These are phyloP conservation scores for Colletotrichum tanaceti DNA, from an alignment of 2,329 filamentous ascomycete genomes.

Conservation along the genomic window DNA sequence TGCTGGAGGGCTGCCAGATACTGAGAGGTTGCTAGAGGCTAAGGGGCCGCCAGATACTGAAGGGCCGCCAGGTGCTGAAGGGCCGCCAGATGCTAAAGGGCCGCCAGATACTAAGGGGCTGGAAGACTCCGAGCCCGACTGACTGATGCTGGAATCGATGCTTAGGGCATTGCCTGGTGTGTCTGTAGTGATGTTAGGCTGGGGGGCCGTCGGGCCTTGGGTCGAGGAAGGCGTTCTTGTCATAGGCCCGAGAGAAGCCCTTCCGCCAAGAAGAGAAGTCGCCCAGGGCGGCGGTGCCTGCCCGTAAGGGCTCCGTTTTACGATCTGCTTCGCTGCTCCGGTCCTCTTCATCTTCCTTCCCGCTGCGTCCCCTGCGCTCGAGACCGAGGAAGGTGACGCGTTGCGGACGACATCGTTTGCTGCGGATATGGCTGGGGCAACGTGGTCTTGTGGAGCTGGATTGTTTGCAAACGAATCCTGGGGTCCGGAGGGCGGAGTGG, in stretches of 20 bases:
- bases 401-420: constrained; percentile 11
- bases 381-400: constrained; percentile 17
- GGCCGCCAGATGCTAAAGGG: background rate
- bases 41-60: constrained; percentile 6
- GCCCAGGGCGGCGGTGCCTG: constrained; percentile 30
- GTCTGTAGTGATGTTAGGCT: too few relatives aligned
- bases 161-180: too few relatives aligned
- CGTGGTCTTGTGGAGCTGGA: background rate
- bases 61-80: background rate
- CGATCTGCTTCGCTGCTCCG: constrained; percentile 17
- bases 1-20: background rate
- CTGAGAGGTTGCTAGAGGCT: too few relatives aligned
- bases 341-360: constrained; percentile 35
- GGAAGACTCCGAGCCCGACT: too few relatives aligned
- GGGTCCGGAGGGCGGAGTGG: constrained; percentile 6
- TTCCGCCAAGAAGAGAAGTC: constrained; percentile 16
- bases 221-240: background rate
- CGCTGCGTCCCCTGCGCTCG: constrained; percentile 19
- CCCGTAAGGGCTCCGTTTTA: constrained; percentile 12
- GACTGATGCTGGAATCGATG: background rate
- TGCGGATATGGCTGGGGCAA: background rate
- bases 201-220: background rate
- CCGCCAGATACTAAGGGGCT: background rate
- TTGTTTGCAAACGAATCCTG: background rate
- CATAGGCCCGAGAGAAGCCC: background rate